These are phyloP conservation scores for Cordia subcordata DNA, from an alignment of 257 asterid species.

Conservation along the genomic window DNA sequence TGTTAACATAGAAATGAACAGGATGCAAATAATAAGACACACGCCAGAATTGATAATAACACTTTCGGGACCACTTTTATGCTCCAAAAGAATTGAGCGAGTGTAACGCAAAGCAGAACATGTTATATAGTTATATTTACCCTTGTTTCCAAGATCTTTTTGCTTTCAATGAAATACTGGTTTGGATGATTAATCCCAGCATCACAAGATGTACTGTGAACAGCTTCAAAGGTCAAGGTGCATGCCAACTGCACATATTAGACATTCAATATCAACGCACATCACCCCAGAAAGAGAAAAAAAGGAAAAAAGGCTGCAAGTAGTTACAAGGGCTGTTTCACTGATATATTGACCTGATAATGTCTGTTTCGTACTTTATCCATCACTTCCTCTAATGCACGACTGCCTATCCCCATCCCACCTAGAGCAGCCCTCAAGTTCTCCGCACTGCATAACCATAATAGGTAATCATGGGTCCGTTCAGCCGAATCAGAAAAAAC, in stretches of 20 bases:
- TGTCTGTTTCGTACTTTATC: conserved; percentile 77
- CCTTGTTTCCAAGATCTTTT: conserved; percentile 49
- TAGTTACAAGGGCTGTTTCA: too few species aligned
- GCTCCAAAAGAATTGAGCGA: neutral
- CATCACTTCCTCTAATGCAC: conserved; percentile 69
- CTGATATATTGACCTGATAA: conserved; percentile 59
- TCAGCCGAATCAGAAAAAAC: neutral
- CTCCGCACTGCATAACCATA: conserved; percentile 64
- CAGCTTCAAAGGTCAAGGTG: conserved; percentile 91
- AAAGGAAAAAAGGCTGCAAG: neutral
- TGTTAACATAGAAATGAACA: conserved; percentile 1
- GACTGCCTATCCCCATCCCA: conserved; percentile 76
- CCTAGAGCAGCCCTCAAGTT: conserved; percentile 84
- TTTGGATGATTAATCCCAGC: conserved; percentile 95
- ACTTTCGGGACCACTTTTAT: neutral
- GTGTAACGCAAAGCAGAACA: neutral
- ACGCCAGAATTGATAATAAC: neutral
- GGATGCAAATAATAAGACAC: conserved; percentile 12
- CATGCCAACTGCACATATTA: conserved; percentile 72
- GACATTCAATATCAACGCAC: neutral
- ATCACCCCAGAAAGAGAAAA: neutral
- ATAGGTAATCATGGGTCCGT: neutral
- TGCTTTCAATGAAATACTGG: conserved; percentile 84
- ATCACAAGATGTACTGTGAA: conserved; percentile 75
- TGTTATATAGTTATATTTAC: conserved; percentile 17